A percentile compares a stretch with the other conserved stretches of the same genome.
These are phyloP conservation scores for Kalanchoe fedtschenkoi DNA, from an alignment of 164 flowering plant species.

Conservation along the genomic window DNA sequence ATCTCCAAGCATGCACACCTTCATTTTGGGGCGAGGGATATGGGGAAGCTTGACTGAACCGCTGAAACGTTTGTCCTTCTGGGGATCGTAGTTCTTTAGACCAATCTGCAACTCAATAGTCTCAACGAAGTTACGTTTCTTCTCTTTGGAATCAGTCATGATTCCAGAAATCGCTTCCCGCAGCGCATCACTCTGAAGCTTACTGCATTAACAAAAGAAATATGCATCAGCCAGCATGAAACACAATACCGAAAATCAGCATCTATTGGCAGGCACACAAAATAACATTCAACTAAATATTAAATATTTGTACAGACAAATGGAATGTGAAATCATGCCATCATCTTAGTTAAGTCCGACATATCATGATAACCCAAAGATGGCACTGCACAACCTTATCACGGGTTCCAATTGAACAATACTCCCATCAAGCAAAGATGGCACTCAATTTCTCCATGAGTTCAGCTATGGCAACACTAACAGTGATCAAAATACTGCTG, in stretches of 20 bases:
- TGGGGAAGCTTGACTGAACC: slow-evolving; percentile 2
- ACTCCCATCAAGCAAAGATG: too few species aligned
- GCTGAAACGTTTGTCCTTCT: slow-evolving; percentile 5
- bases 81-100: slow-evolving; percentile 2
- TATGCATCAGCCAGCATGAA: neutral
- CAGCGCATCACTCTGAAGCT: slow-evolving; percentile 3
- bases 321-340: too few species aligned
- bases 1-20: slow-evolving; percentile 3
- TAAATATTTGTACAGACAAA: too few species aligned
- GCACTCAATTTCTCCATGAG: too few species aligned
- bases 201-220: neutral
- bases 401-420: too few species aligned
- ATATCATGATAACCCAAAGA: too few species aligned
- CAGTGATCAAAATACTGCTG: too few species aligned
- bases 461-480: too few species aligned
- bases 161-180: neutral
- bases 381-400: too few species aligned
- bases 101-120: slow-evolving; percentile 4
- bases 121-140: slow-evolving; percentile 1
- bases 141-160: slow-evolving; percentile 5
- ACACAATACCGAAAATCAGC: neutral
- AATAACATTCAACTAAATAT: too few species aligned
- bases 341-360: too few species aligned
- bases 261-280: too few species aligned
- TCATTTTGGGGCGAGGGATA: slow-evolving; percentile 5